These are phyloP conservation scores for Suhomyces atakaporum DNA, from an alignment of 1,139 yeast genomes.

Conservation along the genomic window DNA sequence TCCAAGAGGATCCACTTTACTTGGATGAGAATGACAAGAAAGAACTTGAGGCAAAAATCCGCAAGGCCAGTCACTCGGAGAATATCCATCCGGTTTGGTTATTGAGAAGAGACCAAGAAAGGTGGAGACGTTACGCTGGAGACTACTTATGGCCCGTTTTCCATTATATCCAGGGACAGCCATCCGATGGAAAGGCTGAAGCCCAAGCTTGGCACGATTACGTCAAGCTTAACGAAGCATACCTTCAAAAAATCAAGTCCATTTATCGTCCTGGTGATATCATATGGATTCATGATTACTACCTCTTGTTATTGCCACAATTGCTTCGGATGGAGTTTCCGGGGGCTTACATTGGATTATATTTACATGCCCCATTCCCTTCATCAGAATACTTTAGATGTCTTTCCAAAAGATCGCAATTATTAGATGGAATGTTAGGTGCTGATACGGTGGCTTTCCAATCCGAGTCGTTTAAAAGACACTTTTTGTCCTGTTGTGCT, in stretches of 20 bases:
- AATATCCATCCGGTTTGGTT: conserved; percentile 87
- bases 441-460: conserved; percentile 87
- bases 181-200: conserved; percentile 67
- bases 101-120: conserved; percentile 64
- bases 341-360: conserved; percentile 78
- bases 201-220: conserved; percentile 89
- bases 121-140: conserved; percentile 92
- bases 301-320: conserved; percentile 81
- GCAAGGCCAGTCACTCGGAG: conserved; percentile 45
- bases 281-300: conserved; percentile 95
- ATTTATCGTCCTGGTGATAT: conserved; percentile 88
- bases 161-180: conserved; percentile 82
- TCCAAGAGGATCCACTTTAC: conserved; percentile 61
- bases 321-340: conserved; percentile 80
- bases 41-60: conserved; percentile 45
- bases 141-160: conserved; percentile 91
- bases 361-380: conserved; percentile 90
- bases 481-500: conserved; percentile 86
- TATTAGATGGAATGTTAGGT: conserved; percentile 89
- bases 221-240: conserved; percentile 86
- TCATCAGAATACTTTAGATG: conserved; percentile 94
- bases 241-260: conserved; percentile 71
- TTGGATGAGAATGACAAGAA: conserved; percentile 58
- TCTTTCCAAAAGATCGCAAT: conserved; percentile 74
- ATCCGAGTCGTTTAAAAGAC: conserved; percentile 82